Base-by-base conservation (phyloP, 345 rosid genomes). In the Salix dunnii region DNA sequence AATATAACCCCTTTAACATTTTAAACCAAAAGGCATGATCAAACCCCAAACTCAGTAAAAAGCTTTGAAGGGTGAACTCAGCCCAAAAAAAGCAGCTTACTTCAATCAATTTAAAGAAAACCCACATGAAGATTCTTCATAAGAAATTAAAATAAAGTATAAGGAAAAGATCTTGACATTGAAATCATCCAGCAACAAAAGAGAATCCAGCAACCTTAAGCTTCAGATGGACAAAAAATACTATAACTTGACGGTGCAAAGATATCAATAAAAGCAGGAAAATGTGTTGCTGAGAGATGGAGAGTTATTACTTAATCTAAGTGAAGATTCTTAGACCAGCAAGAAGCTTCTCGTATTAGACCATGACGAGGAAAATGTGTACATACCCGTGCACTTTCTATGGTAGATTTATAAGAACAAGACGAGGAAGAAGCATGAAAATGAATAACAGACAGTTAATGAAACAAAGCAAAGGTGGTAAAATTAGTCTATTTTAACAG, bases 371-470 rank as follows among this genome's bases (percentile, higher is more conserved):
- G 36, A 35, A 35, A 35, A 35, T 0, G 36, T 35, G 36, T 5
- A 35, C 36, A 7, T 31, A 94, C 93, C 77, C 79, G 76, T 64
- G 83, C 67, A 76, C 94, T 92, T 53, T 97, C 98, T 76, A 43
- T 21, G 13, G 25, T 23, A 17, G 30, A 38, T 36, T 53, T 70
- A 6, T 66, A 65, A 1, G 36, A 35, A 35, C 7, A 5, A 0
- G 36, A 35, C 36, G 36, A 35, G 36, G 36, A 35, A 35, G 36
- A 35, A 40, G 20, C 51, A 16, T 18, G 36, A 60, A 55, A 8
- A 1, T 49, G 5, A 38, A 7, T 0, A 55, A 8, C 64, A 55
- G 2, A 40, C 11, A 0, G 61, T 53, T 2, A 53, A 53, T 0
- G 23, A 4, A 40, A 40, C 46, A 40, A 0, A 10, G 8, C 46